These are phyloP conservation scores for Eutrema salsugineum DNA, from an alignment of 441 rosid genomes.

Conservation along the genomic window DNA sequence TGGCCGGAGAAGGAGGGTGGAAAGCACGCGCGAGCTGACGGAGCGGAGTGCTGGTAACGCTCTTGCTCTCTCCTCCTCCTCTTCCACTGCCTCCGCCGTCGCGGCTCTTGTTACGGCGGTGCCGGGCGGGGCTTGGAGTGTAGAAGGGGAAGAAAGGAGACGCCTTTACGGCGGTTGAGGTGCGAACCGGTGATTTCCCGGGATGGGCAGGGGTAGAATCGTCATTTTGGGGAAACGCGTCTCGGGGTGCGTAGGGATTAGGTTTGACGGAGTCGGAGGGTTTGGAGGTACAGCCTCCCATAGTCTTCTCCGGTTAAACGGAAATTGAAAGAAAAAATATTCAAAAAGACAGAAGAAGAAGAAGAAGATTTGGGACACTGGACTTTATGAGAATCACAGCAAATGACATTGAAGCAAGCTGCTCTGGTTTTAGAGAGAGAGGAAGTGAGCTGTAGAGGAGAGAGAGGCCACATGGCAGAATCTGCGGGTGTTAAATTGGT, in stretches of 20 bases:
- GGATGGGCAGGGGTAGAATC: constrained; percentile 30
- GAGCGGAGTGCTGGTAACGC: constrained; percentile 56
- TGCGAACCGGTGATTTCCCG: constrained; percentile 33
- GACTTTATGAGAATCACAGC: constrained; percentile 32
- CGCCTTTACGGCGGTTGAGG: constrained; percentile 30
- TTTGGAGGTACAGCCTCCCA: constrained; percentile 86
- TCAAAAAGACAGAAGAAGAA: constrained; percentile 5
- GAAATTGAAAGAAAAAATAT: background rate
- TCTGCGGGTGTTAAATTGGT: constrained; percentile 26
- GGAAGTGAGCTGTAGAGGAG: constrained; percentile 37
- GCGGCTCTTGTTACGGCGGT: constrained; percentile 50
- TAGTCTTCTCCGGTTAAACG: constrained; percentile 16
- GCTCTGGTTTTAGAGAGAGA: constrained; percentile 17
- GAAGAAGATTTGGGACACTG: background rate
- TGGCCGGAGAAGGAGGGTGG: constrained; percentile 95
- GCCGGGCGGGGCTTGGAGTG: constrained; percentile 73
- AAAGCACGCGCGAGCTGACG: constrained; percentile 59
- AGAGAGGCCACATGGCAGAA: constrained; percentile 41
- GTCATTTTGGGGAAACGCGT: constrained; percentile 32
- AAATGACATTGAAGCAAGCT: constrained; percentile 28
- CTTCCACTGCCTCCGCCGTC: background rate
- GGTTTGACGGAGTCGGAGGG: constrained; percentile 48
- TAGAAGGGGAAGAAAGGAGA: constrained; percentile 77
- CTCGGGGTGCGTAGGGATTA: constrained; percentile 64
- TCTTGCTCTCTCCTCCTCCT: constrained; percentile 25